These are phyloP conservation scores for Beauveria sp. DNA, from an alignment of 2,329 filamentous ascomycete genomes.

Conservation along the genomic window DNA sequence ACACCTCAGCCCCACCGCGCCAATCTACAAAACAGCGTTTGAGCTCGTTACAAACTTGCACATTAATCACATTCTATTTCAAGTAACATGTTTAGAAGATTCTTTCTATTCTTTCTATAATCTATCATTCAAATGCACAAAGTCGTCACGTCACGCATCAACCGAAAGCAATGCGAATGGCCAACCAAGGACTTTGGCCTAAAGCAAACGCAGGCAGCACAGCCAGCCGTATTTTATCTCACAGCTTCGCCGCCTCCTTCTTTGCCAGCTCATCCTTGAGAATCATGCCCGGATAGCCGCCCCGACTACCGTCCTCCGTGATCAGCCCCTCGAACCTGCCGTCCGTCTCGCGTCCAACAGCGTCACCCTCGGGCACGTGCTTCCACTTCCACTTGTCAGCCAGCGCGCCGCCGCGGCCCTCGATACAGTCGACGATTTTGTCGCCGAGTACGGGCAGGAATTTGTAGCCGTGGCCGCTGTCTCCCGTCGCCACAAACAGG, in stretches of 20 bases:
- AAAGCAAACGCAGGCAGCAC: background rate
- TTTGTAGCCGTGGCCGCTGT: conserved; percentile 61
- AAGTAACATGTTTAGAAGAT: too few relatives aligned
- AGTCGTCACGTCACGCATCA: background rate
- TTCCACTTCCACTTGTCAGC: conserved; percentile 57
- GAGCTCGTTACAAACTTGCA: too few relatives aligned
- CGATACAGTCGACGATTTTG: conserved; percentile 50
- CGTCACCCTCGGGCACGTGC: conserved; percentile 35
- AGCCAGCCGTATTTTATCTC: background rate
- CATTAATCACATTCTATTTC: too few relatives aligned
- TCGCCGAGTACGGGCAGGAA: conserved; percentile 61
- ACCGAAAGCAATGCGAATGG: background rate
- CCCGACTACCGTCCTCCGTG: conserved; percentile 47
- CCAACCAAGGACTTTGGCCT: background rate
- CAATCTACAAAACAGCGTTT: too few relatives aligned
- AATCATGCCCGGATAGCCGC: conserved; percentile 38
- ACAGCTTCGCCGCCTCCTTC: conserved; percentile 14
- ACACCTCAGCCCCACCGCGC: conserved; percentile 1
- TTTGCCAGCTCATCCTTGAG: conserved; percentile 36
- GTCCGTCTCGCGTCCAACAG: conserved; percentile 25
- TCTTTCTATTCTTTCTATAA: too few relatives aligned
- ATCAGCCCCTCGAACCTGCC: conserved; percentile 32
- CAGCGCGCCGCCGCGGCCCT: conserved; percentile 42
- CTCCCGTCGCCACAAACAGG: conserved; percentile 55
- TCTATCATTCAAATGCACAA: background rate